A percentile compares a stretch with the other conserved stretches of the same genome.
Evolutionary conservation across 305 asterid genomes (phyloP).

Genomic region (Solanum hybrid): DNA sequence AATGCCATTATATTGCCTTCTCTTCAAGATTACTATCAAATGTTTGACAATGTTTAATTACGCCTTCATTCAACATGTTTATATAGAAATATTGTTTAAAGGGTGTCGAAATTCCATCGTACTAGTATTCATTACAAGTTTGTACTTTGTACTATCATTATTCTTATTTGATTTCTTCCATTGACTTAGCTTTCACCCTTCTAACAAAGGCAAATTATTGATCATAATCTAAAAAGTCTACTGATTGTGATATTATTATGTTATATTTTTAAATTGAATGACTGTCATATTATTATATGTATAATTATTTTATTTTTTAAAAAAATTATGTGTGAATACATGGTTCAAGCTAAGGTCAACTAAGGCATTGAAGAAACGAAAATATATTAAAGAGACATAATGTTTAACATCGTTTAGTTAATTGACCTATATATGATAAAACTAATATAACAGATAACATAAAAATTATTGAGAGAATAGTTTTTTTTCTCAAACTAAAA

Average conservation of each 20-base stretch:
- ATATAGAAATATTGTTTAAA: not conserved
- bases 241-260: not conserved
- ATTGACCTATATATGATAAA: not conserved
- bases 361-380: not conserved
- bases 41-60: not conserved
- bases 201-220: not conserved
- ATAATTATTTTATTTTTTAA: too few relatives aligned
- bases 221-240: not conserved
- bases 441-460: not conserved
- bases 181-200: not conserved
- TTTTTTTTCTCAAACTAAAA: too few relatives aligned
- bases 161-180: not conserved
- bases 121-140: not conserved
- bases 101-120: not conserved
- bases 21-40: not conserved
- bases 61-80: not conserved
- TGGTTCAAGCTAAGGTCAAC: not conserved
- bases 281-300: not conserved
- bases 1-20: not conserved
- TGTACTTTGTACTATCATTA: conserved; percentile 1
- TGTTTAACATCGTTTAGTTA: not conserved
- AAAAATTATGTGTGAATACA: not conserved
- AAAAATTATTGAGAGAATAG: not conserved
- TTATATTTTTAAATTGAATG: not conserved
- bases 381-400: not conserved